Conservation (phyloP, 1,139 yeast species). For the Hemisphaericaspora xylofermentans region DNA sequence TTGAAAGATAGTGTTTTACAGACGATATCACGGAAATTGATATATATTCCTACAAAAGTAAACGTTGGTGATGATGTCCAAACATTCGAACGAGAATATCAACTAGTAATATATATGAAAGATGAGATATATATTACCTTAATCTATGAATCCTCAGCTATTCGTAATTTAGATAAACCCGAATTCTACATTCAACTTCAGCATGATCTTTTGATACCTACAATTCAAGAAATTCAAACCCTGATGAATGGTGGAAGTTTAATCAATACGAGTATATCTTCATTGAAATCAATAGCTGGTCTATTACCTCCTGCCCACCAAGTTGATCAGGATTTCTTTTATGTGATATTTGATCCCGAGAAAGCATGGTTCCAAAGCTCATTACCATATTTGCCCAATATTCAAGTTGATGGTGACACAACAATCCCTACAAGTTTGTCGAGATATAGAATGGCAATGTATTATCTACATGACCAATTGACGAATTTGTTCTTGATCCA, state of each 20-base stretch:
- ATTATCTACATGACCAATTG: conserved; percentile 42
- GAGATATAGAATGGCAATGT: conserved; percentile 30
- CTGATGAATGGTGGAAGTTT: conserved; percentile 18
- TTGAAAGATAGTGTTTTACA: conserved; percentile 13
- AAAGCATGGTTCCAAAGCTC: conserved; percentile 35
- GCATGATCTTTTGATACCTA: conserved; percentile 20
- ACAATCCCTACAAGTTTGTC: neutral
- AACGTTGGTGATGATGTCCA: conserved; percentile 6
- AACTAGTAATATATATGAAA: conserved; percentile 30
- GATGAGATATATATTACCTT: conserved; percentile 26
- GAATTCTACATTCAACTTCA: conserved; percentile 25
- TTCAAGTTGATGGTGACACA: conserved; percentile 11
- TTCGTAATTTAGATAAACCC: conserved; percentile 20
- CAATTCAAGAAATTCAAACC: conserved; percentile 24
- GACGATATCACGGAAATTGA: conserved; percentile 25
- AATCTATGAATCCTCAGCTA: conserved; percentile 30
- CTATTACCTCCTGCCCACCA: conserved; percentile 17
- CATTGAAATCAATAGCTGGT: conserved; percentile 27
- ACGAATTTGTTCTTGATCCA: conserved; percentile 32
- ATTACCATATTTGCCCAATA: conserved; percentile 37
- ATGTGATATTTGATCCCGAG: conserved; percentile 30
- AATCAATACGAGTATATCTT: conserved; percentile 29
- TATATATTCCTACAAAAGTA: conserved; percentile 24
- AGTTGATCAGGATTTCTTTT: conserved; percentile 39
- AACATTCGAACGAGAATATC: conserved; percentile 26